Percentiles rank a stretch among this genome's conserved stretches.
Conservation (phyloP, 768 basidiomycete genomes). For the Macrolepiota albuminosa region DNA sequence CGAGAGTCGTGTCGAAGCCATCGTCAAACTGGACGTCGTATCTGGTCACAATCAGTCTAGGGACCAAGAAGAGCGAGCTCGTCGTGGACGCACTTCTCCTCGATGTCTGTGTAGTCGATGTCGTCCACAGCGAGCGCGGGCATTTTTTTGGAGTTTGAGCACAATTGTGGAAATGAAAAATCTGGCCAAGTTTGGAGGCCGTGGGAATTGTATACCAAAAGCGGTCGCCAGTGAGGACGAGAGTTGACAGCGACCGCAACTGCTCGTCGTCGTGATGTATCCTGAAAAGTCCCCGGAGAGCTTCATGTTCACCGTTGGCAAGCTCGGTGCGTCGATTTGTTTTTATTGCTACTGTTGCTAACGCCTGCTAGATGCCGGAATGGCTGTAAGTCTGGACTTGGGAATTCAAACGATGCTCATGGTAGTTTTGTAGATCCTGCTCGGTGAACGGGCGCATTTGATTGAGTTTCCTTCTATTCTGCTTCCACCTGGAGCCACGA, state of each 20-base stretch:
- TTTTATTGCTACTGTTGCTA: not conserved
- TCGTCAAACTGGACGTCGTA: conserved; percentile 83
- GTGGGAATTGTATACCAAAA: conserved; percentile 11
- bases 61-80: not conserved
- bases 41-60: conserved; percentile 35
- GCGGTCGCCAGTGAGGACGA: not conserved
- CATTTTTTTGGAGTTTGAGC: conserved; percentile 30
- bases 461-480: conserved; percentile 98
- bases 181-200: not conserved
- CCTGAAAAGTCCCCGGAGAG: conserved; percentile 46
- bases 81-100: conserved; percentile 58
- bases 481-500: conserved; percentile 84
- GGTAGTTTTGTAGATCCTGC: conserved; percentile 58
- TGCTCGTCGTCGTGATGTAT: conserved; percentile 17
- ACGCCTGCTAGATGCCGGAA: conserved; percentile 69
- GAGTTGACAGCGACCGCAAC: conserved; percentile 5
- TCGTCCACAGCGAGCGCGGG: conserved; percentile 50
- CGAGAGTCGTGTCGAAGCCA: conserved; percentile 85
- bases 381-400: conserved; percentile 61
- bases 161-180: not conserved
- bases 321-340: conserved; percentile 66
- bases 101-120: conserved; percentile 87
- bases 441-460: conserved; percentile 91
- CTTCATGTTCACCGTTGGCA: conserved; percentile 92
- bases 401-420: conserved; percentile 3